phyloP scores from a whole-genome alignment of 2,329 filamentous ascomycete genomes.

The Didymella segeticola region DNA sequence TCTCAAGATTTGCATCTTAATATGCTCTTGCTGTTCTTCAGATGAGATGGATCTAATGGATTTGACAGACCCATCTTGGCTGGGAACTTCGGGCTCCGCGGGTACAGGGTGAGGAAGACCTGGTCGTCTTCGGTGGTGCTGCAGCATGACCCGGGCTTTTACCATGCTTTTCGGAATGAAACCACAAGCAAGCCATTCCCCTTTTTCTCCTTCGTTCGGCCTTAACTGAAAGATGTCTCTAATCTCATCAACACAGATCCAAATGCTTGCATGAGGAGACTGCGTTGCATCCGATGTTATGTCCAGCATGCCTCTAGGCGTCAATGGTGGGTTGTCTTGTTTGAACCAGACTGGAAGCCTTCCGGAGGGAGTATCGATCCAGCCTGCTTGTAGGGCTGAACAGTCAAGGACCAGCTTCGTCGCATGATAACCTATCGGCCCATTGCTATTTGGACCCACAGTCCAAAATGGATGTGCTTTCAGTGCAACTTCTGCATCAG shows the following conservation, averaged over 20 bases:
- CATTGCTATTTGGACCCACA: not conserved
- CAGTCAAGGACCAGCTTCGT: conserved; percentile 1
- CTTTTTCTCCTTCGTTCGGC: not conserved
- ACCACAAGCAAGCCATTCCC: conserved; percentile 21
- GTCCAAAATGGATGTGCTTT: not conserved
- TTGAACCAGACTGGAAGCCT: conserved; percentile 15
- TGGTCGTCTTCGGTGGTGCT: not conserved
- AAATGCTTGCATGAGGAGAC: conserved; percentile 4
- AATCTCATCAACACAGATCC: conserved; percentile 18
- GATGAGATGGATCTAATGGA: not conserved
- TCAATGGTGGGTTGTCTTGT: conserved; percentile 1
- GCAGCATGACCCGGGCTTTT: not conserved
- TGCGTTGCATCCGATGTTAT: conserved; percentile 1
- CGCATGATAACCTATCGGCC: not conserved
- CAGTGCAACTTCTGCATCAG: not conserved
- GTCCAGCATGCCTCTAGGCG: conserved; percentile 1
- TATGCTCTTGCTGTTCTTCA: not conserved
- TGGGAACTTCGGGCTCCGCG: not conserved
- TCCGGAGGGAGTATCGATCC: not conserved
- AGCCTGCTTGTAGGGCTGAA: not conserved
- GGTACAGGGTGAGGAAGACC: not conserved
- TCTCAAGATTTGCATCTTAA: not conserved
- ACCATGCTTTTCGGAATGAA: conserved; percentile 2
- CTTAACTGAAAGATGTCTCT: conserved; percentile 5
- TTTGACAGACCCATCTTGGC: not conserved